Base-by-base conservation (phyloP, 305 asterid genomes). In the Solanum hybrid region DNA sequence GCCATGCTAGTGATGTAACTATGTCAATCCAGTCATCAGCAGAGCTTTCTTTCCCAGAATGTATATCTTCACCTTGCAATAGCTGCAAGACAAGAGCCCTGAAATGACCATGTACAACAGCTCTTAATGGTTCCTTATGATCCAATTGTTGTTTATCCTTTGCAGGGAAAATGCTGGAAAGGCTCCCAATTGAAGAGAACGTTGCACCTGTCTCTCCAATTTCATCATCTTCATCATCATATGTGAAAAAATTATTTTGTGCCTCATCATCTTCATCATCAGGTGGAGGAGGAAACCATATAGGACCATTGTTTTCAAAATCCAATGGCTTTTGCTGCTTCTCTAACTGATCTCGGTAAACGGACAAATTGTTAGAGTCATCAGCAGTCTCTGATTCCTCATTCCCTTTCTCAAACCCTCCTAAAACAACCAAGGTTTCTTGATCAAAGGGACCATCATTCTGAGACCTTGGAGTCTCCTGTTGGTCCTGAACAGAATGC, bases 21-120 rank as follows among this genome's bases (percentile, higher is more conserved):
- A 97, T 90, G 77, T 96, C 97, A 51, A 97, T 92, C 99, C 99
- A 98, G 34, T 94, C 93, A 87, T 92, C 96, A n/a, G 89, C 88
- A 86, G 86, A n/a, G 37, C 93, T 88, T 86, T 94, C 96, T 92
- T 91, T 88, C 27, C 85, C 91, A 7, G 56, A 69, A 76, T 87
- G 80, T 80, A 97, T 89, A 82, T 97, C 95, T 91, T 97, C 95
- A 26, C 92, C 95, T 90, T 93, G 95, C 94, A 98, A 89, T 88
- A 98, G 94, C 93, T 97, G 99, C 10, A 93, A 95, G 26, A 98
- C 99, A n/a, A 98, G 99, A 90, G 97, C 97, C 91, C 96, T 94
- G 91, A 98, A 98, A 92, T 98, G 98, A 79, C 97, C 99, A 90
- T 94, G 93, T 20, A 97, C 94, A 66, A 88, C 95, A 91, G 90